Conservation (phyloP, 257 asterid species). For the Euphrasia confusa region DNA sequence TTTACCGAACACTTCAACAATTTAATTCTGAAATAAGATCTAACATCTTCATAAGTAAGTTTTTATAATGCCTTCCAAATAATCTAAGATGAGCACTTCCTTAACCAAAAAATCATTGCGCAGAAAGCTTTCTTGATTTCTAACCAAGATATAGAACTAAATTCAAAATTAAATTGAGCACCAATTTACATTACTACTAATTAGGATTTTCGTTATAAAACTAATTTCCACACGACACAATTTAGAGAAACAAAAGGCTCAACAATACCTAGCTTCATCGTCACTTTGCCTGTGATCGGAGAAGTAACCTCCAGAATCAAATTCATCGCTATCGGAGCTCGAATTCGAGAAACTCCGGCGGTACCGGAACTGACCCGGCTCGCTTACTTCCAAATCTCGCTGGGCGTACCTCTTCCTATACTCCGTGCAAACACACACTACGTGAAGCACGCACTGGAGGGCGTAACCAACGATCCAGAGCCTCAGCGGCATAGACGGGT, state of each 20-base stretch:
- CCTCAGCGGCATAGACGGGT: slow-evolving; percentile 52
- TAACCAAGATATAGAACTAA: neutral
- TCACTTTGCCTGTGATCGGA: slow-evolving; percentile 46
- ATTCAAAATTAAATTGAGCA: neutral
- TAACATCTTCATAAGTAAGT: too few relatives aligned
- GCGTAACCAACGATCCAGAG: slow-evolving; percentile 52
- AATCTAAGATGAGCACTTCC: too few relatives aligned
- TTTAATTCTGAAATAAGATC: too few relatives aligned
- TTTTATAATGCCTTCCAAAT: too few relatives aligned
- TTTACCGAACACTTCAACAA: too few relatives aligned
- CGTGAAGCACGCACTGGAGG: slow-evolving; percentile 47
- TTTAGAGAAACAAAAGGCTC: neutral
- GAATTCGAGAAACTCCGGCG: slow-evolving; percentile 42
- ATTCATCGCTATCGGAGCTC: slow-evolving; percentile 56
- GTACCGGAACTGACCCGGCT: slow-evolving; percentile 25
- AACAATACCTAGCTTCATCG: slow-evolving; percentile 55
- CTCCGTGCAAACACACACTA: slow-evolving; percentile 55
- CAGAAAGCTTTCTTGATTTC: neutral
- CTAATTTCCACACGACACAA: slow-evolving; percentile 2
- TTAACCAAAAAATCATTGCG: too few relatives aligned
- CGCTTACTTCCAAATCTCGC: slow-evolving; percentile 30
- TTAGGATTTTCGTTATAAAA: slow-evolving; percentile 18
- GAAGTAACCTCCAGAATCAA: slow-evolving; percentile 37
- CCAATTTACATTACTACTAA: neutral
- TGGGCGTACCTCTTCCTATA: slow-evolving; percentile 47